Base-by-base conservation (phyloP, 306 rosid species). In the Cucurbita argyrosperma region DNA sequence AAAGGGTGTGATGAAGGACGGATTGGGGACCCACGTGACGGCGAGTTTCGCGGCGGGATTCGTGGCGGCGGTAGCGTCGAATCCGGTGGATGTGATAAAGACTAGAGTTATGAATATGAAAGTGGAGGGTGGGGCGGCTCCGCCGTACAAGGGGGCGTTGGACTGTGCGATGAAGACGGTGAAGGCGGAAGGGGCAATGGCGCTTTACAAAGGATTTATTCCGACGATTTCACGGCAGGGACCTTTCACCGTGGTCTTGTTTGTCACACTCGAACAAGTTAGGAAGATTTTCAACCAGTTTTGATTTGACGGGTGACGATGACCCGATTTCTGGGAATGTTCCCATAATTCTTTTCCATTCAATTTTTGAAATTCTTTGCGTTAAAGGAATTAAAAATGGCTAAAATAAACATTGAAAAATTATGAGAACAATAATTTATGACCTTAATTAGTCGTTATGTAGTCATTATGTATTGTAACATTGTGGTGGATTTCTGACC, bases 91-190 rank as follows among this genome's bases (percentile, higher is more conserved):
- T 59, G 97, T 92, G 74, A 92, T 92, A 7, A 92, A 92, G 84
- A 92, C 96, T 0, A 84, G 97, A 81, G 97, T 88, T 21, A 92
- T 92, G 97, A 92, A 83, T 54, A 92, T 90, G 97, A 87, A 82
- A 85, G 89, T 84, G 83, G 97, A 82, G 80, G 7, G 72, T 0
- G 97, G 88, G 15, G 82, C 51, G 64, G 76, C 30, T 7, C 76
- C 92, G 9, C 88, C 90, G 0, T 90, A 87, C 47, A 81, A 19
- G 35, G 97, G 97, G 54, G 95, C 97, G 1, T n/a, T 90, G 45
- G 95, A 92, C 56, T 92, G 97, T 76, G 95, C 89, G 0, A 1
- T 92, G 11, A 88, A 88, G 78, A 90, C 96, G 19, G 89, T 92
- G 38, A 83, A 63, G 79, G 83, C 89, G 0, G 97, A 92, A 81